Conservation (phyloP, 1,139 yeast species). For the Suhomyces terraborum region DNA sequence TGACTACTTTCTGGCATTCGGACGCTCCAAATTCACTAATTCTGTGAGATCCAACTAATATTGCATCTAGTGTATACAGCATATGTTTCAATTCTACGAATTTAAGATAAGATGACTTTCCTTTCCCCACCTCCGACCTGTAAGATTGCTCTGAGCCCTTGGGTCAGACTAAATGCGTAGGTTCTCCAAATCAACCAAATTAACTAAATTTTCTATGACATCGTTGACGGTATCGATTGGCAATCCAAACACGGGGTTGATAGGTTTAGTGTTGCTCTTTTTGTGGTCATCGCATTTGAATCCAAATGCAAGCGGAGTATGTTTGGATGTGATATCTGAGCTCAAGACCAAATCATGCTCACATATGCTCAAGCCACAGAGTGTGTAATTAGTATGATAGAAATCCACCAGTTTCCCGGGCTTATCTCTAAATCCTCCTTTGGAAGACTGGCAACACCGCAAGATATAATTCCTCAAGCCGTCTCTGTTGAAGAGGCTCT, state of each 20-base stretch:
- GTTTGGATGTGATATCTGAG: conserved; percentile 13
- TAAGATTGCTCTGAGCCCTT: neutral
- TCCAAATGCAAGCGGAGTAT: conserved; percentile 29
- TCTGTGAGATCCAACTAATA: conserved; percentile 17
- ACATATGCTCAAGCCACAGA: conserved; percentile 73
- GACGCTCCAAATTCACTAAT: conserved; percentile 6
- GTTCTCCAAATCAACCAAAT: conserved; percentile 1
- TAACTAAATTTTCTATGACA: neutral
- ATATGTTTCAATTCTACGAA: conserved; percentile 8
- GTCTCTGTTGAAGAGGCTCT: conserved; percentile 49
- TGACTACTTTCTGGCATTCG: conserved; percentile 19
- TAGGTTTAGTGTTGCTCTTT: conserved; percentile 31
- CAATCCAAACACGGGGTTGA: conserved; percentile 69
- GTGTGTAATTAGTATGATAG: conserved; percentile 86
- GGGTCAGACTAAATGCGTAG: neutral
- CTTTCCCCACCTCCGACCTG: no score
- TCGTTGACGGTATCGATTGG: conserved; percentile 38
- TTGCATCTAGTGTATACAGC: conserved; percentile 2
- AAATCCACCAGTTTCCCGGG: conserved; percentile 82
- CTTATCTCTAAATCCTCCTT: conserved; percentile 85
- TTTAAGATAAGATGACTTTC: no score
- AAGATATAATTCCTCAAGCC: conserved; percentile 67
- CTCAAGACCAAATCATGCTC: conserved; percentile 37
- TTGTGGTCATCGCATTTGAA: conserved; percentile 16
- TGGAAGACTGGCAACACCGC: conserved; percentile 66